A percentile compares a stretch with the other conserved stretches of the same genome.
These are phyloP conservation scores for Lagerstroemia speciosa DNA, from an alignment of 345 rosid genomes.

Conservation along the genomic window DNA sequence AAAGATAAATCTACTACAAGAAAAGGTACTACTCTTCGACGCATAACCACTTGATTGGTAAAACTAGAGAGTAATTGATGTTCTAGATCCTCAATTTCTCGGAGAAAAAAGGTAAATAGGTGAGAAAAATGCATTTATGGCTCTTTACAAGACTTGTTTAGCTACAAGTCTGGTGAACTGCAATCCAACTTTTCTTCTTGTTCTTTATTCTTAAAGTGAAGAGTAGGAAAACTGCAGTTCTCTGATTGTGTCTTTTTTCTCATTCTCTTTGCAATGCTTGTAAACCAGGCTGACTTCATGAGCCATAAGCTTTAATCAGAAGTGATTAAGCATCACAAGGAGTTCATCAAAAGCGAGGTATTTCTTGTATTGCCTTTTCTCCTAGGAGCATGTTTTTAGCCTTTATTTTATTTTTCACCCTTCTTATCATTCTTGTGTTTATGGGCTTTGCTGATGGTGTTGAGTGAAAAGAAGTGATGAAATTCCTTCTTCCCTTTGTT, in stretches of 20 bases:
- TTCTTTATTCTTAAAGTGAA: not conserved
- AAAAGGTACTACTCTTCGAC: conserved; percentile 31
- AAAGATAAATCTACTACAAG: conserved; percentile 41
- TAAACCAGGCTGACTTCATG: not conserved
- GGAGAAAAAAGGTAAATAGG: not conserved
- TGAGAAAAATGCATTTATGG: not conserved
- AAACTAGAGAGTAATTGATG: not conserved
- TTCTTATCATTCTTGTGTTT: conserved; percentile 1
- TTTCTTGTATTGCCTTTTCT: not conserved
- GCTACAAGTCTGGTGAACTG: not conserved
- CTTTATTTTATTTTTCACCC: not conserved
- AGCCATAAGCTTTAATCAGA: too few species aligned
- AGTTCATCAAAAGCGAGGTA: not conserved
- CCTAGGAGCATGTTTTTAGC: conserved; percentile 1
- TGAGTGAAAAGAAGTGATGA: not conserved
- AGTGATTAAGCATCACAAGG: not conserved
- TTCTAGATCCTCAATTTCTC: conserved; percentile 4
- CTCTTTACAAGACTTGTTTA: not conserved
- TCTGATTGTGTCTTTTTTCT: not conserved
- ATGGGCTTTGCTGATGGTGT: not conserved
- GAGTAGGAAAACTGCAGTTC: not conserved
- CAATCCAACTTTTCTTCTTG: not conserved
- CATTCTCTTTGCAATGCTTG: not conserved
- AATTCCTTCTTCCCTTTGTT: not conserved
- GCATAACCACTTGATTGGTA: not conserved